Evolutionary conservation across 768 basidiomycete species (phyloP).

Genomic region (Mycena pura): DNA sequence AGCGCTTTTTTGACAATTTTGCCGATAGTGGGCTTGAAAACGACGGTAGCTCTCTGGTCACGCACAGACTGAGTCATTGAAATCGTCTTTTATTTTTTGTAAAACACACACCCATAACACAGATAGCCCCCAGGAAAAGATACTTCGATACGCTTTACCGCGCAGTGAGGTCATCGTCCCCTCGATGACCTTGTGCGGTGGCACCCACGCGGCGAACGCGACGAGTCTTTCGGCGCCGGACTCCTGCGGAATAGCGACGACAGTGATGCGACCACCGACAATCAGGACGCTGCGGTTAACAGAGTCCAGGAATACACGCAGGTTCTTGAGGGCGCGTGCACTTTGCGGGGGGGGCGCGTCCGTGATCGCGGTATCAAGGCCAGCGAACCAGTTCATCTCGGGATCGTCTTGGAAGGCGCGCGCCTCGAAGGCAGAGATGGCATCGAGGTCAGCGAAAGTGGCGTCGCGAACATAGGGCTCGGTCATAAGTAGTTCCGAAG

Average conservation of each 20-base stretch:
- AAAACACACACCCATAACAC: constrained; percentile 8
- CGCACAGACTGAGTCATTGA: too few species aligned
- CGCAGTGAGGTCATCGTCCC: constrained; percentile 3
- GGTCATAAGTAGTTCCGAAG: too few species aligned
- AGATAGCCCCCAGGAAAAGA: constrained; percentile 3
- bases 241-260: neutral
- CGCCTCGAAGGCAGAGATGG: constrained; percentile 9
- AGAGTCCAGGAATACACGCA: constrained; percentile 5
- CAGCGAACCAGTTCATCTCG: constrained; percentile 21
- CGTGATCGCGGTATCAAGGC: constrained; percentile 3
- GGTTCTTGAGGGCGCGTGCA: constrained; percentile 1
- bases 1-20: constrained; percentile 9
- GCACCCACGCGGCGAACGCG: constrained; percentile 15
- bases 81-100: too few species aligned
- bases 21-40: constrained; percentile 8
- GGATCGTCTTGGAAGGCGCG: constrained; percentile 13
- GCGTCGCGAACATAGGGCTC: constrained; percentile 15
- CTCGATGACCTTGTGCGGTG: constrained; percentile 12
- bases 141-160: neutral
- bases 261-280: constrained; percentile 6
- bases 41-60: neutral
- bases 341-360: neutral
- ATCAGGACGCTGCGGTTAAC: constrained; percentile 7
- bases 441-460: neutral
- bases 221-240: constrained; percentile 1